Conservation (phyloP, 345 rosid genomes). For the Jatropha curcas region DNA sequence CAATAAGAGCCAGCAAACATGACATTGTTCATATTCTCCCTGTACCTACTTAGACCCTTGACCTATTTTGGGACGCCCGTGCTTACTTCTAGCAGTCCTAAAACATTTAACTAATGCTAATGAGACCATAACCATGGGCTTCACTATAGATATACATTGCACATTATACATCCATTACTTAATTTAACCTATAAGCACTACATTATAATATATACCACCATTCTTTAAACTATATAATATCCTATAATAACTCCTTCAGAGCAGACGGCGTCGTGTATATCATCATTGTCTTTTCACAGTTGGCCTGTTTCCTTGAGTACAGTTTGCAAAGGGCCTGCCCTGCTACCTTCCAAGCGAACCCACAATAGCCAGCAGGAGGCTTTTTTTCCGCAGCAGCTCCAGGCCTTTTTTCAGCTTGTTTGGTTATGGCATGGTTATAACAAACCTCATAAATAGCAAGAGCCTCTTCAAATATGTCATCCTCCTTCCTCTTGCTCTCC, state of each 20-base stretch:
- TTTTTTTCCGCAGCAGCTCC: too few species aligned
- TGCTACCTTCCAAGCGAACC: conserved; percentile 76
- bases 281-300: conserved; percentile 21
- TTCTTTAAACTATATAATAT: neutral
- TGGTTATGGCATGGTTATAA: conserved; percentile 42
- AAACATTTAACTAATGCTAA: too few species aligned
- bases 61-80: too few species aligned
- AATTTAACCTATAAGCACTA: neutral
- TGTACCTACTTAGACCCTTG: too few species aligned
- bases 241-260: conserved; percentile 37
- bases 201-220: neutral
- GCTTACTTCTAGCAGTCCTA: too few species aligned
- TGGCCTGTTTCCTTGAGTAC: conserved; percentile 21
- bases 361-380: too few species aligned
- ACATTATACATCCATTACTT: neutral
- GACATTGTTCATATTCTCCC: too few species aligned
- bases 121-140: too few species aligned
- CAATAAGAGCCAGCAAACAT: too few species aligned
- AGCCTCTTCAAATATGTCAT: conserved; percentile 53
- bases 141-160: too few species aligned
- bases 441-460: conserved; percentile 49
- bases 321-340: conserved; percentile 56
- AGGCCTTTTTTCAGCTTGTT: neutral
- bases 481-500: conserved; percentile 34
- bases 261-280: conserved; percentile 24